Evolutionary conservation across 2,329 filamentous ascomycete species (phyloP).

Genomic region (Monilinia vaccinii-corymbosi): DNA sequence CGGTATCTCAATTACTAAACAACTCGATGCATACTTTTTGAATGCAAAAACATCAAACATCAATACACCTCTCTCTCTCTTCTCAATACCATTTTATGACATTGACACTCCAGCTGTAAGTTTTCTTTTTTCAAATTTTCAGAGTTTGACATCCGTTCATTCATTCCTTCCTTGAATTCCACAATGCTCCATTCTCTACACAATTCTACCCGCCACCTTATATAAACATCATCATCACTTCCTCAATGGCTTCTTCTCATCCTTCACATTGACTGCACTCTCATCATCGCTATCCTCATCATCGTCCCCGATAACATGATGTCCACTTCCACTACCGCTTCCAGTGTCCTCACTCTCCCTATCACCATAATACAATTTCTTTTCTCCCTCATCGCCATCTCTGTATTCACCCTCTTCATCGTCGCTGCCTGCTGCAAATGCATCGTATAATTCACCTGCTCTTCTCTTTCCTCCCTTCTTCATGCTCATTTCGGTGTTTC

Average conservation of each 20-base stretch:
- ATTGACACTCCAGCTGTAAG: too few relatives aligned
- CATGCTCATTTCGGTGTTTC: conserved; percentile 35
- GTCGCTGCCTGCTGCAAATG: conserved; percentile 84
- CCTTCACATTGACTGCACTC: conserved; percentile 17
- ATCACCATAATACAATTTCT: conserved; percentile 28
- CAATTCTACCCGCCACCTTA: neutral
- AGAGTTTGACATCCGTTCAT: too few relatives aligned
- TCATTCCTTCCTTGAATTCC: neutral
- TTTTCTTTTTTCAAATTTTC: too few relatives aligned
- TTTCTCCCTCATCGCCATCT: conserved; percentile 28
- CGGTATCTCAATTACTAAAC: neutral
- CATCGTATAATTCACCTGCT: conserved; percentile 91
- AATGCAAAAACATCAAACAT: too few relatives aligned
- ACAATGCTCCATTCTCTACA: neutral
- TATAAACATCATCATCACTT: conserved; percentile 1
- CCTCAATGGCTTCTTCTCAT: conserved; percentile 1
- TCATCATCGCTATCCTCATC: conserved; percentile 36
- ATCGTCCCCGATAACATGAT: conserved; percentile 43
- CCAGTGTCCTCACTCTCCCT: conserved; percentile 29
- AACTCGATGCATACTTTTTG: neutral
- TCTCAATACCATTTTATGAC: neutral
- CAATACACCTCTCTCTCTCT: neutral
- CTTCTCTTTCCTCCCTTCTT: conserved; percentile 44
- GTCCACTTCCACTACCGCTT: conserved; percentile 23
- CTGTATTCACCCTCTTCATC: conserved; percentile 51